A percentile compares a stretch with the other conserved stretches of the same genome.
Conservation (phyloP, 2,329 filamentous ascomycete species). For the Cladobotryum protrusum region DNA sequence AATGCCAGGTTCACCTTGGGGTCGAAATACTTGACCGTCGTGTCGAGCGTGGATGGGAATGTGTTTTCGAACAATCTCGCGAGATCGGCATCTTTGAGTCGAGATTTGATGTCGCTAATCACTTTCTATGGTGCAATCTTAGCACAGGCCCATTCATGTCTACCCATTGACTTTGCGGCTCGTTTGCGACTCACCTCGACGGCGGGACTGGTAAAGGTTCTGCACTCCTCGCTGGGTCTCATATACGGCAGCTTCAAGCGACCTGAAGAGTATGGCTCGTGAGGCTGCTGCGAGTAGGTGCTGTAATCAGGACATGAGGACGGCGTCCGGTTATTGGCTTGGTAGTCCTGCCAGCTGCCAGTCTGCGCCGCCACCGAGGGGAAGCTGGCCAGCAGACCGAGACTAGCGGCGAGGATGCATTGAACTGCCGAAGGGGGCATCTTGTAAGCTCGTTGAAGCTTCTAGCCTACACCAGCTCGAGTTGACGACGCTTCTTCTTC, state of each 20-base stretch:
- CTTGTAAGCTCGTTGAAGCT: neutral
- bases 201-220: slow-evolving; percentile 23
- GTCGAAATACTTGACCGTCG: slow-evolving; percentile 71
- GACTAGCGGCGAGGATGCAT: neutral
- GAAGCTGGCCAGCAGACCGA: slow-evolving; percentile 8
- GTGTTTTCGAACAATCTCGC: slow-evolving; percentile 78
- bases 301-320: slow-evolving; percentile 21
- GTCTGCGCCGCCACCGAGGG: neutral
- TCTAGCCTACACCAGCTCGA: too few relatives aligned
- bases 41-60: slow-evolving; percentile 77
- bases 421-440: slow-evolving; percentile 7
- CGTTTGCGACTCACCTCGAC: slow-evolving; percentile 17
- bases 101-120: slow-evolving; percentile 29
- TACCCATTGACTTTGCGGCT: too few relatives aligned
- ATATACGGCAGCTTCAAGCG: slow-evolving; percentile 20
- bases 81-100: slow-evolving; percentile 53
- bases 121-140: slow-evolving; percentile 16
- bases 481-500: neutral
- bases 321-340: slow-evolving; percentile 13
- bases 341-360: slow-evolving; percentile 8
- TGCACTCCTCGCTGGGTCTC: slow-evolving; percentile 20
- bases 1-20: slow-evolving; percentile 62
- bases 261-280: slow-evolving; percentile 18
- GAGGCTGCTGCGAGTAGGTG: slow-evolving; percentile 16
- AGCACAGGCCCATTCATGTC: neutral